A percentile compares a stretch with the other conserved stretches of the same genome.
Evolutionary conservation across 768 basidiomycete genomes (phyloP).

Genomic region (Agaricus bisporus): DNA sequence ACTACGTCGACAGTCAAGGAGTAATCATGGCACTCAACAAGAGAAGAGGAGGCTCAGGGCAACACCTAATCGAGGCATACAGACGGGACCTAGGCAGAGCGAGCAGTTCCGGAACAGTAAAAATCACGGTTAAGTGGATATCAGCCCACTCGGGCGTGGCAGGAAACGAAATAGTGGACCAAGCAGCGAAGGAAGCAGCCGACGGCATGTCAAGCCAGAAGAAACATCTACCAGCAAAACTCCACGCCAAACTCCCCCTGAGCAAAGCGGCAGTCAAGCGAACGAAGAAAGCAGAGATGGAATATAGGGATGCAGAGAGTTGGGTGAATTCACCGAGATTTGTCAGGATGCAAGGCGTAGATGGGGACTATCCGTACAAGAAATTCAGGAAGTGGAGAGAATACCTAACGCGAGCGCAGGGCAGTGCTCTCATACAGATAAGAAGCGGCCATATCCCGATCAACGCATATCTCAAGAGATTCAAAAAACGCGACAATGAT

Average conservation of each 20-base stretch:
- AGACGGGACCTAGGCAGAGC: neutral
- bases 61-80: conserved; percentile 8
- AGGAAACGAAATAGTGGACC: conserved; percentile 22
- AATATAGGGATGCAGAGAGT: conserved; percentile 3
- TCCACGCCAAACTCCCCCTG: conserved; percentile 1
- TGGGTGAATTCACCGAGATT: conserved; percentile 11
- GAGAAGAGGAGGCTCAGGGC: conserved; percentile 6
- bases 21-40: conserved; percentile 11
- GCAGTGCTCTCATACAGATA: conserved; percentile 19
- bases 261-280: conserved; percentile 16
- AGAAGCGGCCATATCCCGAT: conserved; percentile 23
- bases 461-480: conserved; percentile 13
- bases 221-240: conserved; percentile 6
- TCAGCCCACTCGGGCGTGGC: conserved; percentile 19
- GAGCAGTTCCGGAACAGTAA: neutral
- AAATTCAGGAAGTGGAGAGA: conserved; percentile 8
- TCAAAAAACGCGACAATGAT: neutral
- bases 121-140: conserved; percentile 18
- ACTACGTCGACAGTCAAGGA: conserved; percentile 15
- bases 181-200: conserved; percentile 21
- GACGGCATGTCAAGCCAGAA: conserved; percentile 14
- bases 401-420: conserved; percentile 3
- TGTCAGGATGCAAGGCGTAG: conserved; percentile 2
- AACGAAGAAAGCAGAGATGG: conserved; percentile 5
- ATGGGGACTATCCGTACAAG: conserved; percentile 14